Evolutionary conservation across 106 monocot genomes (phyloP), one percentile per base, ranked within the genome.

Genomic region (Acorus calamus): DNA sequence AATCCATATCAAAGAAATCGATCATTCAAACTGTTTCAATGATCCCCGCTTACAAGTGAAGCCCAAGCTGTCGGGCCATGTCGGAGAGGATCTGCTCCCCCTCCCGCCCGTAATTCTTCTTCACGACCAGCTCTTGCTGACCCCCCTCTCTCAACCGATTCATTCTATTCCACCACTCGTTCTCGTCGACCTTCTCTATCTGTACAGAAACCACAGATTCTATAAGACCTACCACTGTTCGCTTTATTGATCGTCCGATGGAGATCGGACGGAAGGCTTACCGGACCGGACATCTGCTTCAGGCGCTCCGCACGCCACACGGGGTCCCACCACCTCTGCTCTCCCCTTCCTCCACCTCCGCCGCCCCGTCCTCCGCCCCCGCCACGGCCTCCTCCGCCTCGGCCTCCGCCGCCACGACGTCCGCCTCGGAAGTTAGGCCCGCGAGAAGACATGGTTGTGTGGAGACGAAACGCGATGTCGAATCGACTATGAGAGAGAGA

Each of bases 311-410:
- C 89, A 11, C 89, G 57, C 89, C 84, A 89, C 14, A 79, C 79
- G 9, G 89, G 89, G 41, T 84, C 89, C 89, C 89, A 89, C 89
- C 89, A 89, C 66, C 84, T 61, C 81, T 89, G 89, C 67, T 89
- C 79, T 45, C 84, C 88, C 2, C 84, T 11, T 2, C 84, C 80
- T 10, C 76, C 68, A 4, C 81, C 75, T 8, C 86, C 66, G 11
- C 77, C 66, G 3, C 83, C 52, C 3, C 75, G 61, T 0, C 80
- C 53, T 0, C 82, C 56, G 4, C 71, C 82, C 5, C 72, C 53
- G 0, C 83, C 65, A 4, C 66, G 46, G 4, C 77, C 50, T 0
- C 68, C 60, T 0, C 75, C 56, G 14, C 75, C 57, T 3, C 69
- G 14, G 0, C 66, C 52, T 0, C 78, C 76, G 2, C 75, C 47